Percentiles rank a stretch among this genome's conserved stretches.
phyloP scores from a whole-genome alignment of 495 filamentous ascomycete species.

The Aspergillus nanangensis region DNA sequence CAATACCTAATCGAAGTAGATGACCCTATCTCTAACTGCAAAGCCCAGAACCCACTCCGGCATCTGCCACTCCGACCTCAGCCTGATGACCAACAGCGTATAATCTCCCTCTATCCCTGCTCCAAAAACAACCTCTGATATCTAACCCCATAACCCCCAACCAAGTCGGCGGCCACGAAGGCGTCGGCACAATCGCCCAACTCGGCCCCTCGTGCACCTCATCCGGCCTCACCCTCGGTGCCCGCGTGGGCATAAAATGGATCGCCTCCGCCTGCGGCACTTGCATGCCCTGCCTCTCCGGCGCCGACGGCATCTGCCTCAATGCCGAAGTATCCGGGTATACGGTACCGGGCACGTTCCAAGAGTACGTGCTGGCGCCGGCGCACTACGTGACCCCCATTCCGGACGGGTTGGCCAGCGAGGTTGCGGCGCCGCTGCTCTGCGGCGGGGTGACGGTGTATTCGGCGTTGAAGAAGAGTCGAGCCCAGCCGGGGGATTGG shows the following conservation, averaged over 20 bases:
- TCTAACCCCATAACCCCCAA: neutral
- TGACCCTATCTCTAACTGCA: neutral
- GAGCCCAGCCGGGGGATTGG: slow-evolving; percentile 47
- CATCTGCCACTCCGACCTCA: slow-evolving; percentile 55
- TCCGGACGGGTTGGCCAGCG: slow-evolving; percentile 45
- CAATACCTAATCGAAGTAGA: too few relatives aligned
- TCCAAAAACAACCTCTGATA: neutral
- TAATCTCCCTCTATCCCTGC: too few relatives aligned
- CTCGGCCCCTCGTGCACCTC: slow-evolving; percentile 32
- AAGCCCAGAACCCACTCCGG: slow-evolving; percentile 48
- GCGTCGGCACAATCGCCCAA: neutral
- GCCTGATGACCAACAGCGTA: slow-evolving; percentile 42
- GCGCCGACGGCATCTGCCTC: slow-evolving; percentile 43
- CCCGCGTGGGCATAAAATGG: slow-evolving; percentile 50
- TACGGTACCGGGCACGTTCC: slow-evolving; percentile 46
- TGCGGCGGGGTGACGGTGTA: slow-evolving; percentile 49
- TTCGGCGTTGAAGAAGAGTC: slow-evolving; percentile 42
- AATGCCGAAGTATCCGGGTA: slow-evolving; percentile 37
- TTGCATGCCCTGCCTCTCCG: slow-evolving; percentile 42
- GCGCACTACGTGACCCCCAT: slow-evolving; percentile 57
- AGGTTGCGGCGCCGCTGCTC: slow-evolving; percentile 50
- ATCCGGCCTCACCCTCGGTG: slow-evolving; percentile 46
- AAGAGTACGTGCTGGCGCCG: slow-evolving; percentile 51
- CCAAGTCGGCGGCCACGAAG: neutral
- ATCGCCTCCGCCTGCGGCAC: slow-evolving; percentile 21